A percentile compares a stretch with the other conserved stretches of the same genome.
These are phyloP conservation scores for Teratosphaeriaceae sp. DNA, from an alignment of 2,329 filamentous ascomycete species.

Conservation along the genomic window DNA sequence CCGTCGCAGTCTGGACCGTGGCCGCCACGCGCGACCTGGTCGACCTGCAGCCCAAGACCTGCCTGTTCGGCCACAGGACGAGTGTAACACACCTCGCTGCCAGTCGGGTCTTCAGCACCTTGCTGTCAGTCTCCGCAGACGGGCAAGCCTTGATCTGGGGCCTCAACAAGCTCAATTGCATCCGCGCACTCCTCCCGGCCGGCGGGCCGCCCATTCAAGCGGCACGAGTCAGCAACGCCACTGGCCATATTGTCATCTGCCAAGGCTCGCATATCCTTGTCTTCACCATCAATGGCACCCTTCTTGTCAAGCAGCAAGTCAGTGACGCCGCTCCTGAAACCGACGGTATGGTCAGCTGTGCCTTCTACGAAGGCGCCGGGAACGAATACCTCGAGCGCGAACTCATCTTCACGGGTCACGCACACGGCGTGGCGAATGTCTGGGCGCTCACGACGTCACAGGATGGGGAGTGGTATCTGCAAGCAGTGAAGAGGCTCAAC, in stretches of 20 bases:
- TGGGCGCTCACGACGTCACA: constrained; percentile 52
- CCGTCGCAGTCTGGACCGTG: constrained; percentile 77
- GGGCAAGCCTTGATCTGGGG: constrained; percentile 90
- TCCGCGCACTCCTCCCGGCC: constrained; percentile 44
- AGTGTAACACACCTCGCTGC: constrained; percentile 77
- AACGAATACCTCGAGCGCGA: constrained; percentile 89
- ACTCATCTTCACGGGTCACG: constrained; percentile 84
- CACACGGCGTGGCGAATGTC: constrained; percentile 73
- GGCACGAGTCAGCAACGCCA: constrained; percentile 81
- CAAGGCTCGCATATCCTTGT: constrained; percentile 67
- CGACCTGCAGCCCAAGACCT: constrained; percentile 70
- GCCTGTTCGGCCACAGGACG: constrained; percentile 83
- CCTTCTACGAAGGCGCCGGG: constrained; percentile 85
- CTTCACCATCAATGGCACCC: constrained; percentile 80
- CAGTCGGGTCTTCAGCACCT: constrained; percentile 79
- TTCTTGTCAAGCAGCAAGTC: constrained; percentile 75
- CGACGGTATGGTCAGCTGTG: constrained; percentile 73
- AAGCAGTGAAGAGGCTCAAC: constrained; percentile 73
- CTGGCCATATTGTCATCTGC: constrained; percentile 82
- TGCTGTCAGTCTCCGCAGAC: constrained; percentile 76
- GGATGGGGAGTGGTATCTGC: constrained; percentile 65
- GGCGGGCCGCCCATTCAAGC: constrained; percentile 58
- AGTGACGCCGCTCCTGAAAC: constrained; percentile 45
- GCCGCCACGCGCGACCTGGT: constrained; percentile 55
- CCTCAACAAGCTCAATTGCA: constrained; percentile 80